Evolutionary conservation across 2,329 filamentous ascomycete species (phyloP).

Genomic region (Basipetospora chlamydospora): DNA sequence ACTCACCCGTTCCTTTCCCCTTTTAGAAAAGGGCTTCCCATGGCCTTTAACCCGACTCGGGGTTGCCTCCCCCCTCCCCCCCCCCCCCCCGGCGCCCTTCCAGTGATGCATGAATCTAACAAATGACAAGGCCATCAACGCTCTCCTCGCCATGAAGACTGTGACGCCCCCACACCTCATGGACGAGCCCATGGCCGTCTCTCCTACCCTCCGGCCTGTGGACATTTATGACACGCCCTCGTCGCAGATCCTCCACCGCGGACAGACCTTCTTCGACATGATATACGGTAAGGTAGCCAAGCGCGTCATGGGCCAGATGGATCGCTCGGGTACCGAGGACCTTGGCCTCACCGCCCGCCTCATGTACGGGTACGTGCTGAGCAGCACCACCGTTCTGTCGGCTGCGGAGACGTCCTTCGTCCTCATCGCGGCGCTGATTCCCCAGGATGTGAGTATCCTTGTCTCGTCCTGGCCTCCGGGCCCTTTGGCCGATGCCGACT

Average conservation of each 20-base stretch:
- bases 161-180: slow-evolving; percentile 26
- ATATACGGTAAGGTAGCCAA: slow-evolving; percentile 34
- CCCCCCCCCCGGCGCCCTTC: no score
- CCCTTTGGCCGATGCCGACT: neutral
- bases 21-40: neutral
- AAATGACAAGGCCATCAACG: slow-evolving; percentile 26
- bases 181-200: slow-evolving; percentile 20
- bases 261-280: slow-evolving; percentile 29
- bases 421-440: slow-evolving; percentile 34
- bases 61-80: no score
- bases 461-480: neutral
- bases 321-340: slow-evolving; percentile 33
- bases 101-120: neutral
- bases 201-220: slow-evolving; percentile 21
- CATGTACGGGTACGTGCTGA: slow-evolving; percentile 33
- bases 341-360: slow-evolving; percentile 30
- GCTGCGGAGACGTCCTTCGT: slow-evolving; percentile 33
- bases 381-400: slow-evolving; percentile 29
- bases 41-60: no score
- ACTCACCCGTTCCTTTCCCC: no score
- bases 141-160: slow-evolving; percentile 27
- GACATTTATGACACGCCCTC: slow-evolving; percentile 24
- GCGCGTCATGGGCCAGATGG: slow-evolving; percentile 32
- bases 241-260: slow-evolving; percentile 24
- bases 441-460: slow-evolving; percentile 28